Evolutionary conservation across 169 alveolate species (phyloP).

Genomic region (Plasmodium berghei): DNA sequence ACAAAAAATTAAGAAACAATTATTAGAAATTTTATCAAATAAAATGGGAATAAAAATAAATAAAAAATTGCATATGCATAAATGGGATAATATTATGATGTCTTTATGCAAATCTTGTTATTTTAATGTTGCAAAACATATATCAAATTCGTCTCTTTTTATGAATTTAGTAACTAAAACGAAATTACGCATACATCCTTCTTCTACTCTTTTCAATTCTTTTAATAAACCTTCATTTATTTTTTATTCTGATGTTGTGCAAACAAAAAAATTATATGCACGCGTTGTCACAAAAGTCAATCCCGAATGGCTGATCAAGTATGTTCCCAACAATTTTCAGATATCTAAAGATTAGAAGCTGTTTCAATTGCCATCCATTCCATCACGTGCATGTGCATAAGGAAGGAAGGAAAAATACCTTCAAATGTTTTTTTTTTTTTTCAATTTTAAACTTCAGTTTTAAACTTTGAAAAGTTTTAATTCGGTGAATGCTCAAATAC

Average conservation of each 20-base stretch:
- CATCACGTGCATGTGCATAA: not conserved
- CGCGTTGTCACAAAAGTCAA: slow-evolving; percentile 85
- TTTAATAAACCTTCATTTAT: slow-evolving; percentile 85
- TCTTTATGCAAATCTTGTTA: slow-evolving; percentile 83
- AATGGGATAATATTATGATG: slow-evolving; percentile 74
- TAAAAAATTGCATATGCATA: slow-evolving; percentile 64
- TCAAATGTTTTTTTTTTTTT: no score
- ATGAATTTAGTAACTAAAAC: slow-evolving; percentile 50
- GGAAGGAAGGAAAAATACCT: no score
- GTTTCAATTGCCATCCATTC: no score
- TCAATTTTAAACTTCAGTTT: no score
- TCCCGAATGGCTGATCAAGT: slow-evolving; percentile 74
- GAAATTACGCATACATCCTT: slow-evolving; percentile 85
- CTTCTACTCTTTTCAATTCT: slow-evolving; percentile 80
- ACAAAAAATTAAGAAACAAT: slow-evolving; percentile 54
- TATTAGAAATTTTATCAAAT: slow-evolving; percentile 42
- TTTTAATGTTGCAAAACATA: slow-evolving; percentile 78
- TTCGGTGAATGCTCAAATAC: no score
- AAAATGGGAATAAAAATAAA: slow-evolving; percentile 15
- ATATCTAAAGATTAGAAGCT: not conserved
- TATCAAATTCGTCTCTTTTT: slow-evolving; percentile 56
- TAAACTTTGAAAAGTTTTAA: no score
- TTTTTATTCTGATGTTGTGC: slow-evolving; percentile 90
- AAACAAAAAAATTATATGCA: slow-evolving; percentile 91
- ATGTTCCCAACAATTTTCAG: slow-evolving; percentile 34